Percentiles rank a stretch among this genome's conserved stretches.
Conservation (phyloP, 768 basidiomycete species). For the Solioccasus polychromus region DNA sequence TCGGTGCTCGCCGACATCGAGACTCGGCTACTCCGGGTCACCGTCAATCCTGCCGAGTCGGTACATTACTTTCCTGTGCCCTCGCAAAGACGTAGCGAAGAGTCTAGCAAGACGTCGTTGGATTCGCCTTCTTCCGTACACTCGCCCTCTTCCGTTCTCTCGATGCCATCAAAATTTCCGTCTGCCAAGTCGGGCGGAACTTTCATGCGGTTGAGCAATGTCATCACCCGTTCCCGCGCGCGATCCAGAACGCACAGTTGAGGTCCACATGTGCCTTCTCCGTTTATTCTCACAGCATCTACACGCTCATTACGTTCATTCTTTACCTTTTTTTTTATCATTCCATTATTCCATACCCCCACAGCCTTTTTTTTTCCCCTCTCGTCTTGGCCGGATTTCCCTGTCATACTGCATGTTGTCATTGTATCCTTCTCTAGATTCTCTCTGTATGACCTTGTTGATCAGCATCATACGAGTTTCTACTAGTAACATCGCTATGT, state of each 20-base stretch:
- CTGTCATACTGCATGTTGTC: slow-evolving; percentile 18
- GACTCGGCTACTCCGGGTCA: slow-evolving; percentile 26
- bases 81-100: slow-evolving; percentile 31
- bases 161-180: slow-evolving; percentile 17
- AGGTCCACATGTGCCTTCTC: background rate
- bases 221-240: slow-evolving; percentile 19
- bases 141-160: slow-evolving; percentile 28
- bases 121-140: slow-evolving; percentile 29
- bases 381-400: background rate
- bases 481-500: background rate
- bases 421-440: background rate
- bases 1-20: slow-evolving; percentile 31
- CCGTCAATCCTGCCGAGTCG: slow-evolving; percentile 27
- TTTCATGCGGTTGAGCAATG: slow-evolving; percentile 19
- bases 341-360: slow-evolving; percentile 13
- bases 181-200: slow-evolving; percentile 23
- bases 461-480: slow-evolving; percentile 1
- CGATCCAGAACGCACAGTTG: slow-evolving; percentile 18
- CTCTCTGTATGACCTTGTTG: slow-evolving; percentile 1
- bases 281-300: slow-evolving; percentile 5
- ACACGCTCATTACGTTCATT: slow-evolving; percentile 8
- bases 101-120: slow-evolving; percentile 23
- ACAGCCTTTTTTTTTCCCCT: background rate
- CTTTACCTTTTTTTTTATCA: slow-evolving; percentile 12
- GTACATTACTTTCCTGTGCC: slow-evolving; percentile 35